A percentile compares a stretch with the other conserved stretches of the same genome.
phyloP scores from a whole-genome alignment of 768 basidiomycete genomes.

The Pisolithus microcarpus region DNA sequence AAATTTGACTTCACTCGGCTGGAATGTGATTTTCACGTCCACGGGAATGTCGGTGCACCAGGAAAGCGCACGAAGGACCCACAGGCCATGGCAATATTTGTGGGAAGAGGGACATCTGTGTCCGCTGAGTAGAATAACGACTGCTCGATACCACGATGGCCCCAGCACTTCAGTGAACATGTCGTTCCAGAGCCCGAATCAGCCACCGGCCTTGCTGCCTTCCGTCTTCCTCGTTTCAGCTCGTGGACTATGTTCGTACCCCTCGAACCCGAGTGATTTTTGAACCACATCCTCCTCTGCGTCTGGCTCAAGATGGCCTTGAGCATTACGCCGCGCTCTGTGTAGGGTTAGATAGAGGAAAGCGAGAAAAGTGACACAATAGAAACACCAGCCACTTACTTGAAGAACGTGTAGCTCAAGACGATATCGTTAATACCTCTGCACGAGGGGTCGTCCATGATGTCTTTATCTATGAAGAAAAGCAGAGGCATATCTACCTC shows the following conservation, averaged over 20 bases:
- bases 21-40: too few species aligned
- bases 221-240: slow-evolving; percentile 21
- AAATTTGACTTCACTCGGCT: too few species aligned
- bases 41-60: too few species aligned
- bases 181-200: background rate
- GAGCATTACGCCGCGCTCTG: slow-evolving; percentile 80
- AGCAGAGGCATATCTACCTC: slow-evolving; percentile 97
- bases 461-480: slow-evolving; percentile 98
- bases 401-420: slow-evolving; percentile 96
- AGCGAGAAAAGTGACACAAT: background rate
- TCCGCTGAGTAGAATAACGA: background rate
- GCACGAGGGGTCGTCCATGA: slow-evolving; percentile 87
- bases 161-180: background rate
- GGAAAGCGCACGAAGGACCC: too few species aligned
- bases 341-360: background rate
- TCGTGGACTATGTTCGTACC: slow-evolving; percentile 44
- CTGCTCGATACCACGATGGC: background rate
- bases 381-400: slow-evolving; percentile 39
- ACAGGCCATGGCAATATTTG: too few species aligned
- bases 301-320: slow-evolving; percentile 87
- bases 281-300: slow-evolving; percentile 75
- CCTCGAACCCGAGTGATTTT: slow-evolving; percentile 68
- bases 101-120: background rate
- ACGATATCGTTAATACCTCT: slow-evolving; percentile 86
- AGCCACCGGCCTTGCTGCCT: background rate